Conservation (phyloP, 306 rosid species). For the Fragaria vesca region DNA sequence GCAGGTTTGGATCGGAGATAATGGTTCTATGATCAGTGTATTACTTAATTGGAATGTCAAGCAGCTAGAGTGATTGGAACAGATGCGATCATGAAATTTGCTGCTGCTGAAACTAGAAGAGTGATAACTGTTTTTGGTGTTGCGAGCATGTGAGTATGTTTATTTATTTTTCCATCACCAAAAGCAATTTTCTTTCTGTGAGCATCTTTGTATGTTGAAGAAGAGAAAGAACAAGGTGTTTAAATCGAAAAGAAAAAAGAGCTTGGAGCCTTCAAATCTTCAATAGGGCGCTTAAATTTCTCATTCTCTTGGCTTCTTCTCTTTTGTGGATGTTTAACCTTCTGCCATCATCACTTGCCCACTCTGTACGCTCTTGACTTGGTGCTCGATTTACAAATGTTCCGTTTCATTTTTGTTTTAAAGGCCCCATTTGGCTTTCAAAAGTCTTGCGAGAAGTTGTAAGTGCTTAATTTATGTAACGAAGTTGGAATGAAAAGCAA, state of each 20-base stretch:
- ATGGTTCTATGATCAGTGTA: slow-evolving; percentile 24
- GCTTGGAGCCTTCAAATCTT: slow-evolving; percentile 18
- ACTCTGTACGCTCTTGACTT: slow-evolving; percentile 25
- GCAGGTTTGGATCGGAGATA: slow-evolving; percentile 79
- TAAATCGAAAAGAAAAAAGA: slow-evolving; percentile 11
- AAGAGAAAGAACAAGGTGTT: slow-evolving; percentile 13
- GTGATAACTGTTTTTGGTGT: slow-evolving; percentile 37
- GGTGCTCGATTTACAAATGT: slow-evolving; percentile 21
- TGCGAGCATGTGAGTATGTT: slow-evolving; percentile 44
- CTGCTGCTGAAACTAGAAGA: slow-evolving; percentile 41
- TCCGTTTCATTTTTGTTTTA: slow-evolving; percentile 19
- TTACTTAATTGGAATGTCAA: slow-evolving; percentile 17
- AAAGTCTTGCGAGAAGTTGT: slow-evolving; percentile 25
- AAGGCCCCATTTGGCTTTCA: slow-evolving; percentile 30
- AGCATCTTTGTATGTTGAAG: slow-evolving; percentile 36
- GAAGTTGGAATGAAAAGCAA: slow-evolving; percentile 8
- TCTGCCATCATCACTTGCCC: slow-evolving; percentile 29
- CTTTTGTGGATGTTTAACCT: slow-evolving; percentile 28
- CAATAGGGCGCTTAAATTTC: slow-evolving; percentile 34
- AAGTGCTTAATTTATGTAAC: slow-evolving; percentile 22
- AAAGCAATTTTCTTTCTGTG: slow-evolving; percentile 38
- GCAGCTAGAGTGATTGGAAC: slow-evolving; percentile 42
- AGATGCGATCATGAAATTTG: slow-evolving; percentile 26
- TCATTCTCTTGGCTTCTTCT: slow-evolving; percentile 32
- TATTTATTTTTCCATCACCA: slow-evolving; percentile 42